Evolutionary conservation across 441 rosid genomes (phyloP).

Genomic region (Pelargonium australe): DNA sequence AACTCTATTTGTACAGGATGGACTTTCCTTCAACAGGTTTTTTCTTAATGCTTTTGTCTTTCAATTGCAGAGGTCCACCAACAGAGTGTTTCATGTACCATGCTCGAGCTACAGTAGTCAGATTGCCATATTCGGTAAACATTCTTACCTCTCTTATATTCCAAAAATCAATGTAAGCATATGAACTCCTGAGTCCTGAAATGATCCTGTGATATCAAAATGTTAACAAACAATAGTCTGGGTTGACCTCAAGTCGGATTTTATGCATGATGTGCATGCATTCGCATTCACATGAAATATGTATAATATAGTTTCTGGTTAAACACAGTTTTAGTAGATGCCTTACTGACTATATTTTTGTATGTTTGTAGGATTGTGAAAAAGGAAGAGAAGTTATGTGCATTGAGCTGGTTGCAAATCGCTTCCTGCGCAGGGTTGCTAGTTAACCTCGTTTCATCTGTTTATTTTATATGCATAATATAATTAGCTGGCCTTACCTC

Average conservation of each 20-base stretch:
- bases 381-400: slow-evolving; percentile 64
- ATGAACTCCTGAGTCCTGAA: neutral
- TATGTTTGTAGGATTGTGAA: slow-evolving; percentile 32
- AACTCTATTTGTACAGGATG: neutral
- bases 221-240: too few relatives aligned
- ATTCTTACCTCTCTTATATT: slow-evolving; percentile 9
- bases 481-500: neutral
- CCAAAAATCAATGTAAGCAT: neutral
- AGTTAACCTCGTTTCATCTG: slow-evolving; percentile 9
- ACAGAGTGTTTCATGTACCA: slow-evolving; percentile 84
- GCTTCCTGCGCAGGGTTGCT: slow-evolving; percentile 81
- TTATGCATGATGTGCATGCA: too few relatives aligned
- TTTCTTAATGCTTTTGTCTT: slow-evolving; percentile 22
- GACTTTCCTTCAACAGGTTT: neutral
- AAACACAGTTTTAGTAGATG: too few relatives aligned
- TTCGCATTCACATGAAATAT: too few relatives aligned
- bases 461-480: neutral
- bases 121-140: slow-evolving; percentile 53
- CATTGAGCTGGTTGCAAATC: slow-evolving; percentile 79
- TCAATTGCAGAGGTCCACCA: slow-evolving; percentile 83
- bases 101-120: slow-evolving; percentile 80
- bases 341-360: slow-evolving; percentile 8
- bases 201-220: too few relatives aligned
- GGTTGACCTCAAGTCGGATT: neutral
- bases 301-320: neutral